Evolutionary conservation across 1,139 yeast genomes (phyloP).

Genomic region (Protomyces inouyei): DNA sequence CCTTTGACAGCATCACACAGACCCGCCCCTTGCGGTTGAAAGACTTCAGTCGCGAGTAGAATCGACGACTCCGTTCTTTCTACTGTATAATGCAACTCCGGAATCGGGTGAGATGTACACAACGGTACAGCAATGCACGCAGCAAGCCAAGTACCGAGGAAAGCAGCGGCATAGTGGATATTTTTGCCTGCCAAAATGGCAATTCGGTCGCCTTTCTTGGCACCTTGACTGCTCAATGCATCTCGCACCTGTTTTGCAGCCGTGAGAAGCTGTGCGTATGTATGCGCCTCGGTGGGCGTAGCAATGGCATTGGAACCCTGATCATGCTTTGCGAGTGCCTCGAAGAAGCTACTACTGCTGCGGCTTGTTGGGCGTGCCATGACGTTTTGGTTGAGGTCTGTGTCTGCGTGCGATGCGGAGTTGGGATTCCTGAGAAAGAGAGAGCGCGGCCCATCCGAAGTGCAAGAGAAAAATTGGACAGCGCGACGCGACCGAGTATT

Average conservation of each 20-base stretch:
- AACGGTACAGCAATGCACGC: conserved; percentile 29
- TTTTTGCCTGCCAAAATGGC: conserved; percentile 24
- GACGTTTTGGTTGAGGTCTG: neutral
- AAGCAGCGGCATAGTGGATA: conserved; percentile 14
- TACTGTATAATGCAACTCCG: conserved; percentile 27
- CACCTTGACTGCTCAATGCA: neutral
- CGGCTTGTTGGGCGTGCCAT: neutral
- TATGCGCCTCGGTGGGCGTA: neutral
- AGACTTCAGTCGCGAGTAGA: conserved; percentile 8
- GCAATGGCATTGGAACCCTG: neutral
- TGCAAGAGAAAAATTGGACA: too few relatives aligned
- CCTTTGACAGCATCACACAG: neutral
- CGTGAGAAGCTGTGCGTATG: neutral
- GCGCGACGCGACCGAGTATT: too few relatives aligned
- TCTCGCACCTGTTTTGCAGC: neutral
- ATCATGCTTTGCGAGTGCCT: neutral
- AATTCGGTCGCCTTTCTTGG: conserved; percentile 15
- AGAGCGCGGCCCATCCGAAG: too few relatives aligned
- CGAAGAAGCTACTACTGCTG: neutral
- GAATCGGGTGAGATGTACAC: conserved; percentile 27
- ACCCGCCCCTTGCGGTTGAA: neutral
- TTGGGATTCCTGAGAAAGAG: too few relatives aligned
- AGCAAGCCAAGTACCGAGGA: conserved; percentile 27
- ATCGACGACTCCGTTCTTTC: conserved; percentile 9
- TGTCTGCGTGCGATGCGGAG: too few relatives aligned